Conservation (phyloP, 129 eudicot species). For the Arctium lappa region DNA sequence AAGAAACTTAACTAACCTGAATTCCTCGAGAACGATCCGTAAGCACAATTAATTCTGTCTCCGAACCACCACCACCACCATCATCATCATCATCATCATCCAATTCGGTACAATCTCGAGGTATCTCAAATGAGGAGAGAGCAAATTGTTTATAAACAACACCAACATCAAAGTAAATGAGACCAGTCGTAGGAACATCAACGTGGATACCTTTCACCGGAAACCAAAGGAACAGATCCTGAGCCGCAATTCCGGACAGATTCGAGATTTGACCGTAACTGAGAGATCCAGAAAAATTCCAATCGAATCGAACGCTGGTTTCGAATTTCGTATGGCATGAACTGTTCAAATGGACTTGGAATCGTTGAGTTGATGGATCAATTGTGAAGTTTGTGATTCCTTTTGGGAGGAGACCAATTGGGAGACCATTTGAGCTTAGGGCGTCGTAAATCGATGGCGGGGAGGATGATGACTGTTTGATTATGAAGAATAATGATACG, state of each 20-base stretch:
- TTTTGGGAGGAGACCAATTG: conserved; percentile 77
- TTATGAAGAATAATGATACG: conserved; percentile 3
- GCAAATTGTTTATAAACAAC: conserved; percentile 75
- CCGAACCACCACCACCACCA: conserved; percentile 4
- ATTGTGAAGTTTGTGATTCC: conserved; percentile 52
- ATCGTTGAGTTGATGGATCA: conserved; percentile 45
- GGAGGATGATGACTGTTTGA: conserved; percentile 12
- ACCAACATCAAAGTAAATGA: conserved; percentile 84
- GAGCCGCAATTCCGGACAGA: conserved; percentile 67
- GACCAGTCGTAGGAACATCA: conserved; percentile 76
- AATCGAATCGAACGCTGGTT: conserved; percentile 56
- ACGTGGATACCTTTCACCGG: conserved; percentile 73
- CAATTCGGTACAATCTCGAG: conserved; percentile 46
- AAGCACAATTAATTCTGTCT: conserved; percentile 6
- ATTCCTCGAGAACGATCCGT: conserved; percentile 14
- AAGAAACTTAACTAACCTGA: conserved; percentile 6
- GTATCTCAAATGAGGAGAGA: conserved; percentile 67
- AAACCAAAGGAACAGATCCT: conserved; percentile 87
- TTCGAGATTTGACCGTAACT: conserved; percentile 46
- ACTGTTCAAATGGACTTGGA: conserved; percentile 44
- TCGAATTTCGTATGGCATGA: conserved; percentile 73
- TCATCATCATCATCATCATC: conserved; percentile 17
- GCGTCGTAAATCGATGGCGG: conserved; percentile 50
- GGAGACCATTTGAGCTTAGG: conserved; percentile 55
- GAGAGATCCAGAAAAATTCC: conserved; percentile 51